phyloP scores from a whole-genome alignment of 2,329 filamentous ascomycete genomes.

The Cadophora sp. region DNA sequence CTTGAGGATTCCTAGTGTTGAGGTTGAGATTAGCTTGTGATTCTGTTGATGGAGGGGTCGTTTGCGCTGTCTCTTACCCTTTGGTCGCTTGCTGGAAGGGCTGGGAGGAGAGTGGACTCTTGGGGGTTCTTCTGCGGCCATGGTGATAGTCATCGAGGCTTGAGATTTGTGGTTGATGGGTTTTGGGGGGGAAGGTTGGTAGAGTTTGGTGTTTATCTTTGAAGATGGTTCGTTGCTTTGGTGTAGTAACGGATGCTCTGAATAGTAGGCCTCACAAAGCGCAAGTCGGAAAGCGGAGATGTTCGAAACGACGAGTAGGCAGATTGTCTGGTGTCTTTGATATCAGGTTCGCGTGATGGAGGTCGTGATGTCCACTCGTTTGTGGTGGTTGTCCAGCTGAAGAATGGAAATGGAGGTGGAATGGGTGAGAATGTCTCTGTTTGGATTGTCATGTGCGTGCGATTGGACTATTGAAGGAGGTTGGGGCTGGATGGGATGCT shows the following conservation, averaged over 20 bases:
- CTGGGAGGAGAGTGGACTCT: slow-evolving; percentile 43
- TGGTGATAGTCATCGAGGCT: slow-evolving; percentile 31
- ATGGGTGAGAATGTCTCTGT: slow-evolving; percentile 12
- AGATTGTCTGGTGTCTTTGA: slow-evolving; percentile 20
- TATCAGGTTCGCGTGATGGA: slow-evolving; percentile 19
- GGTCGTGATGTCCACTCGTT: slow-evolving; percentile 1
- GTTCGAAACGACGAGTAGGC: neutral
- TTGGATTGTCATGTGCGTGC: slow-evolving; percentile 14
- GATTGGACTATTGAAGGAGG: neutral
- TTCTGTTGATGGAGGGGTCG: slow-evolving; percentile 16
- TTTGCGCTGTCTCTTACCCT: slow-evolving; percentile 41
- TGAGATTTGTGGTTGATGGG: slow-evolving; percentile 11
- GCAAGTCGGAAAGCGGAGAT: slow-evolving; percentile 4
- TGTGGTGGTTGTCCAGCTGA: slow-evolving; percentile 12
- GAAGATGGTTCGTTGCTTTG: neutral
- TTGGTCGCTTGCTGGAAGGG: slow-evolving; percentile 46
- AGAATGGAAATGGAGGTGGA: neutral
- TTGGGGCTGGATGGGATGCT: neutral
- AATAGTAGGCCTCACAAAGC: neutral
- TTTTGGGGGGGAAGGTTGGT: slow-evolving; percentile 18
- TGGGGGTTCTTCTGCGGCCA: slow-evolving; percentile 40
- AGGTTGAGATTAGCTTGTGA: slow-evolving; percentile 20
- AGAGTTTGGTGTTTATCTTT: slow-evolving; percentile 18
- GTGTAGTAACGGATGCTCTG: neutral
- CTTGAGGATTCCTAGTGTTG: slow-evolving; percentile 84